Evolutionary conservation across 2,329 filamentous ascomycete species (phyloP).

Genomic region (Bipolaris oryzae): DNA sequence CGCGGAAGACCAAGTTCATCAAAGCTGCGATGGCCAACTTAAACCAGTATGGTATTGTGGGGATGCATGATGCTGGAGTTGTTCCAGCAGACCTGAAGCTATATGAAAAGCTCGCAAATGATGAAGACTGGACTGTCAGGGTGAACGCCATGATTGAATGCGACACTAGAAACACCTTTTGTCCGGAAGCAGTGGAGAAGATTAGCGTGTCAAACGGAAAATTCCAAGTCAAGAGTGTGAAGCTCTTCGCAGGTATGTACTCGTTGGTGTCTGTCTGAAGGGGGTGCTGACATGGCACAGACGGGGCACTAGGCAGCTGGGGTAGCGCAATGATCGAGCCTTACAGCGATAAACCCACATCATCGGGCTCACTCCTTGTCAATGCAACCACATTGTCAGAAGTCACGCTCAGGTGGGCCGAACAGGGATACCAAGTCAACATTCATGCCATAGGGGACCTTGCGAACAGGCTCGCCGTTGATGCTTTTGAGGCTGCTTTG

Average conservation of each 20-base stretch:
- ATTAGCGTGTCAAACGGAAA: slow-evolving; percentile 56
- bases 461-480: slow-evolving; percentile 68
- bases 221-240: slow-evolving; percentile 67
- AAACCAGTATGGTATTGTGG: slow-evolving; percentile 69
- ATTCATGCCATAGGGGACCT: slow-evolving; percentile 75
- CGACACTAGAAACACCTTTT: slow-evolving; percentile 67
- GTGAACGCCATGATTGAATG: slow-evolving; percentile 75
- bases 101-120: slow-evolving; percentile 58
- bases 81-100: slow-evolving; percentile 61
- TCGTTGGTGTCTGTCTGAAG: not conserved
- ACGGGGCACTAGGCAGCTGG: slow-evolving; percentile 74
- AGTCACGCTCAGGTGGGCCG: slow-evolving; percentile 62
- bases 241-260: slow-evolving; percentile 68
- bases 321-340: slow-evolving; percentile 74
- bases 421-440: slow-evolving; percentile 68
- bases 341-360: slow-evolving; percentile 67
- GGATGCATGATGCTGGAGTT: slow-evolving; percentile 72
- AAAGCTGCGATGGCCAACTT: slow-evolving; percentile 66
- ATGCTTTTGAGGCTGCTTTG: slow-evolving; percentile 66
- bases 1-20: slow-evolving; percentile 62
- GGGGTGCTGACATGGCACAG: slow-evolving; percentile 47
- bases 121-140: slow-evolving; percentile 64
- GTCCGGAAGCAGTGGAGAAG: slow-evolving; percentile 58
- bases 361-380: slow-evolving; percentile 68
- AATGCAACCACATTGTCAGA: slow-evolving; percentile 64